Conservation (phyloP, 2,329 filamentous ascomycete species). For the Pseudodiploospora longispora region DNA sequence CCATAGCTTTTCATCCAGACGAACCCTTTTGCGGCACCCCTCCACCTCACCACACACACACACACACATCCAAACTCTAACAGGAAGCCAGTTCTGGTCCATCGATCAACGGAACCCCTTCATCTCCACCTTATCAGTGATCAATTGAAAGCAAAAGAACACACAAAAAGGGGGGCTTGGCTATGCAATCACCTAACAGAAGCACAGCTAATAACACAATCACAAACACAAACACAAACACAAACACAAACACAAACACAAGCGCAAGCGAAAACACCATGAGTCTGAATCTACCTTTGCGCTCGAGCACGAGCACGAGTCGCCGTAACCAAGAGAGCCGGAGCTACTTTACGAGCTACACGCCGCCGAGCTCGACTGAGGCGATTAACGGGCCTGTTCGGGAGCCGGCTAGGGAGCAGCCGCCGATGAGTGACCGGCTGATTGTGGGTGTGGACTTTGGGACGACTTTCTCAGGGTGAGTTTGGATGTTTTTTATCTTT, state of each 20-base stretch:
- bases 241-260: constrained; percentile 3
- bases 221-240: neutral
- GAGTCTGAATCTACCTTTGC: constrained; percentile 45
- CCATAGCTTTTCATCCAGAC: too few relatives aligned
- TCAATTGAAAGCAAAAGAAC: too few relatives aligned
- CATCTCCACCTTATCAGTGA: too few relatives aligned
- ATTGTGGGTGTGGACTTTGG: constrained; percentile 79
- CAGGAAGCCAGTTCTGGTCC: too few relatives aligned
- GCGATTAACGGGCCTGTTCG: constrained; percentile 55
- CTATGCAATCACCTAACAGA: too few relatives aligned
- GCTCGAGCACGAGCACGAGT: constrained; percentile 37
- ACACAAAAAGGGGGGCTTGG: neutral
- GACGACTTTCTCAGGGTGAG: constrained; percentile 71
- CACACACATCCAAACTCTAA: too few relatives aligned
- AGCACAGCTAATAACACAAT: neutral
- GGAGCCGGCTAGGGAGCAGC: constrained; percentile 45
- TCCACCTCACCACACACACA: too few relatives aligned
- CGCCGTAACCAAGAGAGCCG: constrained; percentile 47
- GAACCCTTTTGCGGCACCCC: too few relatives aligned
- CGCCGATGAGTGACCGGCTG: constrained; percentile 51
- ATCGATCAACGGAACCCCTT: too few relatives aligned
- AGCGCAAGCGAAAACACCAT: constrained; percentile 22
- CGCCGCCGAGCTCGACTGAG: constrained; percentile 49
- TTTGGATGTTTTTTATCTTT: neutral
- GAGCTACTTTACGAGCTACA: constrained; percentile 48